phyloP scores from a whole-genome alignment of 768 basidiomycete genomes.

The Lactarius sp. region DNA sequence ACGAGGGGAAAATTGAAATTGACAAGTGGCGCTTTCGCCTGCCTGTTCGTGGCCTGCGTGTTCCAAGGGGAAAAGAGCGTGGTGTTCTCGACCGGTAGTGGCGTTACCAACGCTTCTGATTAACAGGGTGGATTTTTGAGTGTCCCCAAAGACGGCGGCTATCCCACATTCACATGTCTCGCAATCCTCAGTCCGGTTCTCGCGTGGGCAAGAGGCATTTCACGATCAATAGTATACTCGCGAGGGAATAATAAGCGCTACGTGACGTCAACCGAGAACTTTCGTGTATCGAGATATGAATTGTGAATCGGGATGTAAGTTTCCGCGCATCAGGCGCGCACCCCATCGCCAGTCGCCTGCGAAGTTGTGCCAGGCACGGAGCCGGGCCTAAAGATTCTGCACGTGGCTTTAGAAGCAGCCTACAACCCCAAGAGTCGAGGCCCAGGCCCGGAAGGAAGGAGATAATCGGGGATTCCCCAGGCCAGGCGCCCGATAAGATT shows the following conservation, averaged over 20 bases:
- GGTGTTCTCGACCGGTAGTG: slow-evolving; percentile 6
- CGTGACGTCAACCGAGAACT: slow-evolving; percentile 18
- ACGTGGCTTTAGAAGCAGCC: slow-evolving; percentile 16
- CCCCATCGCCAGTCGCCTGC: neutral
- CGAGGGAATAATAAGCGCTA: neutral
- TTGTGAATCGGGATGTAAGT: slow-evolving; percentile 21
- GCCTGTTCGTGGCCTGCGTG: neutral
- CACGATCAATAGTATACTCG: neutral
- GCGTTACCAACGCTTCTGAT: neutral
- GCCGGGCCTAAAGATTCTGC: neutral
- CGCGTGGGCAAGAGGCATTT: slow-evolving; percentile 4
- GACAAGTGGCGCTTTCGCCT: slow-evolving; percentile 8
- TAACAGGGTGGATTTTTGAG: neutral
- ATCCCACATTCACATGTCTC: slow-evolving; percentile 8
- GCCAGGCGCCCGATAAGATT: slow-evolving; percentile 18
- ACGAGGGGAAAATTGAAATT: slow-evolving; percentile 11
- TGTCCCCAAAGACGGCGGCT: neutral
- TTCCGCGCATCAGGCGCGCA: slow-evolving; percentile 19
- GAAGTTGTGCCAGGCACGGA: slow-evolving; percentile 7
- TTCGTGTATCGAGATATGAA: slow-evolving; percentile 14
- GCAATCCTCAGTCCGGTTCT: neutral
- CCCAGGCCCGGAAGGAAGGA: slow-evolving; percentile 10
- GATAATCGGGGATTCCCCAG: slow-evolving; percentile 5
- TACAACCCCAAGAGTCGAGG: neutral
- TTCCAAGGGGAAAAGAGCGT: slow-evolving; percentile 15